Evolutionary conservation across 805 yeast species (phyloP).

Genomic region (Kodamaea restingae): DNA sequence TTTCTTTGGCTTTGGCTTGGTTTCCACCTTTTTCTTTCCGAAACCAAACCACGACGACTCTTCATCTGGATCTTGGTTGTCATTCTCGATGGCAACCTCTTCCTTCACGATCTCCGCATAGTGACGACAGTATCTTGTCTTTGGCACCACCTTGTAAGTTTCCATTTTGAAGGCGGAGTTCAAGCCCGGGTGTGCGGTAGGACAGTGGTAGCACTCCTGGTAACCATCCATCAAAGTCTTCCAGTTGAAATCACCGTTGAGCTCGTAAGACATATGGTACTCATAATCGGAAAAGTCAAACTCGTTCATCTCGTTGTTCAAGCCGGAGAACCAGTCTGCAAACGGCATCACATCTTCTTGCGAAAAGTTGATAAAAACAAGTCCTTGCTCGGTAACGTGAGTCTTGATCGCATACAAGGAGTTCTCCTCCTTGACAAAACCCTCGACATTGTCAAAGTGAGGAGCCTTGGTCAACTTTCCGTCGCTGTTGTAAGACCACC

Average conservation of each 20-base stretch:
- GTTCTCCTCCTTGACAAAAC: constrained; percentile 53
- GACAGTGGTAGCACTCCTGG: constrained; percentile 67
- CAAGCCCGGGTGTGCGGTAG: constrained; percentile 63
- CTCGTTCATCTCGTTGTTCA: constrained; percentile 50
- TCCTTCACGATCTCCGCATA: constrained; percentile 50
- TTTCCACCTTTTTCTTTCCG: constrained; percentile 28
- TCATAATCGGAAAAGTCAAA: constrained; percentile 59
- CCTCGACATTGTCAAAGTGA: constrained; percentile 55
- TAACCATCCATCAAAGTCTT: constrained; percentile 65
- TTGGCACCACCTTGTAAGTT: constrained; percentile 62
- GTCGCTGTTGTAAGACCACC: constrained; percentile 63
- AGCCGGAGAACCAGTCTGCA: constrained; percentile 50
- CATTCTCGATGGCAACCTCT: constrained; percentile 29
- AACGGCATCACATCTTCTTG: constrained; percentile 46
- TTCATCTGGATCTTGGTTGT: constrained; percentile 23
- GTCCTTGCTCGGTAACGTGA: constrained; percentile 53
- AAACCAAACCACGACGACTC: constrained; percentile 52
- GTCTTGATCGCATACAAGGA: constrained; percentile 52
- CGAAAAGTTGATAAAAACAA: constrained; percentile 51
- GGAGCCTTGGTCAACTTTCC: constrained; percentile 60
- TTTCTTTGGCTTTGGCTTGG: constrained; percentile 18
- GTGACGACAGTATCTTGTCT: constrained; percentile 56
- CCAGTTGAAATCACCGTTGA: constrained; percentile 64
- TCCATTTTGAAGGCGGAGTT: constrained; percentile 56
- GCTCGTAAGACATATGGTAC: constrained; percentile 60